Percentiles rank a stretch among this genome's conserved stretches.
Evolutionary conservation across 2,329 filamentous ascomycete genomes (phyloP).

Genomic region (Verticillium longisporum): DNA sequence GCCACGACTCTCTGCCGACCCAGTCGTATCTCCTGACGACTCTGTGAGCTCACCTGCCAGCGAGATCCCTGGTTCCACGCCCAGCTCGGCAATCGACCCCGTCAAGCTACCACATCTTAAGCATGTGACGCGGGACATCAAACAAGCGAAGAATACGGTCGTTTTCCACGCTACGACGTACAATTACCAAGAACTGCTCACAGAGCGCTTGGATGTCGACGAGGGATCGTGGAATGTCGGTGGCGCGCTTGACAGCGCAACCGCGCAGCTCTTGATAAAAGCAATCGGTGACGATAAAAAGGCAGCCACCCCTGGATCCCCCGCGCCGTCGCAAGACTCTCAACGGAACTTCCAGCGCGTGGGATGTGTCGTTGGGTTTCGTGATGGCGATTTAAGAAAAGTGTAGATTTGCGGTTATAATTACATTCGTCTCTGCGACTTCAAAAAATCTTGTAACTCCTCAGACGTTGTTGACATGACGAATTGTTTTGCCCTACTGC

Average conservation of each 20-base stretch:
- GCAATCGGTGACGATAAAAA: background rate
- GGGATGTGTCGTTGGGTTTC: too few species aligned
- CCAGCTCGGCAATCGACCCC: background rate
- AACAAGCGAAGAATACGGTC: background rate
- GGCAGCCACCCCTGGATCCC: background rate
- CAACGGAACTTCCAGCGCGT: too few species aligned
- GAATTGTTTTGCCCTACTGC: too few species aligned
- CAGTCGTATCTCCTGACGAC: too few species aligned
- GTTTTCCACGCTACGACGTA: background rate
- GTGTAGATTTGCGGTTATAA: too few species aligned
- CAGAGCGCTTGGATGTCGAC: background rate
- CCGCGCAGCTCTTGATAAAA: background rate
- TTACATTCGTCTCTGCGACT: background rate
- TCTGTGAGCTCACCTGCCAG: too few species aligned
- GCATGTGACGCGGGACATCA: background rate
- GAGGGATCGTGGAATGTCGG: background rate
- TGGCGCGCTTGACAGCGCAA: background rate
- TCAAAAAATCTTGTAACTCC: too few species aligned
- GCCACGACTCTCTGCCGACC: too few species aligned
- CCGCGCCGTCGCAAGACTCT: background rate
- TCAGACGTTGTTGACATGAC: too few species aligned
- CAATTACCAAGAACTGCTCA: background rate
- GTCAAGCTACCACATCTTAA: background rate
- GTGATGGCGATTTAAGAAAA: too few species aligned
- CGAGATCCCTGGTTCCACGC: too few species aligned